Base-by-base conservation (phyloP, 2,329 filamentous ascomycete species). In the Macroventuria anomochaeta region DNA sequence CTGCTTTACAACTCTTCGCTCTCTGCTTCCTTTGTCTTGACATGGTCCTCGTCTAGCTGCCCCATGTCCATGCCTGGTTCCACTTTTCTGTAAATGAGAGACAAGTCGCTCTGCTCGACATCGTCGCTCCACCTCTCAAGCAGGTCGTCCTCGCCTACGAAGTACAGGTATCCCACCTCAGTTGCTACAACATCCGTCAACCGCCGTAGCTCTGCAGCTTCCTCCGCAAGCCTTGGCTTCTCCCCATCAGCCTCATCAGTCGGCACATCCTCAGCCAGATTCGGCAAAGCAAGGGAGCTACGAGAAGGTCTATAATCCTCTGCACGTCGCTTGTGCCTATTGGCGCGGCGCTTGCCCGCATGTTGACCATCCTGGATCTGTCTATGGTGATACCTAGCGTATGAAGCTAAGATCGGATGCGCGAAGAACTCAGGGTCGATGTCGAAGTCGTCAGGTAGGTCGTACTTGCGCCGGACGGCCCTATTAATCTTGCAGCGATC, bases 81-180 rank as follows among this genome's bases (percentile, higher is more conserved):
- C 1, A 10, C 13, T 7, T 53, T 57, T 20, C 60, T 60, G 17
- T 50, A 53, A 3, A 69, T 39, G 21, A 70, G 23, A 17, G 46
- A 28, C 11, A 53, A 49, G 26, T 68, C 53, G 29, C 67, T 65
- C 18, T 33, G 42, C 26, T 64, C 36, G 20, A 57, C 54, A 10
- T 65, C 62, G 2, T 58, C 58, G 11, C 37, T 55, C 65, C 61
- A 64, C 4, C 46, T 33, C 13, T 58, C 52, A 28, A 59, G 7
- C 7, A 55, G 39, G 13, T 58, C 55, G 5, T 51, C 17, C 1
- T 37, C 37, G 3, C 62, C 68, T 2, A 69, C 58, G 21, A 68
- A 66, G 40, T 69, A 70, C 13, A 72, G 51, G 36, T 65, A 71
- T 8, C 69, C 65, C 12, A 70, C 61, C n/a, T 70, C 59, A 8